Base-by-base conservation (phyloP, 164 flowering plant species). In the Sextonia rubra region DNA sequence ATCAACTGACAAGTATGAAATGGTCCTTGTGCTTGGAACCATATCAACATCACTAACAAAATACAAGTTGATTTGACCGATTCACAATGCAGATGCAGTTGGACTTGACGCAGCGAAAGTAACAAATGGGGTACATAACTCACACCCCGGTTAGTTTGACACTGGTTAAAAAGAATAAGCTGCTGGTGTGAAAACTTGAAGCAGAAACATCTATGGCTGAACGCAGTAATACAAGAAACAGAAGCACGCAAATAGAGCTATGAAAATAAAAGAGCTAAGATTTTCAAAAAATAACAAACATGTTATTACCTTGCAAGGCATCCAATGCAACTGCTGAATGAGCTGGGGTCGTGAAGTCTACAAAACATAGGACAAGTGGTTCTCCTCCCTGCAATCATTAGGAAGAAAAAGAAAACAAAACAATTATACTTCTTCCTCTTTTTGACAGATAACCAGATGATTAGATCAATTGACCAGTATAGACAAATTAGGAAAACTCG, bases 311-410 rank as follows among this genome's bases (percentile, higher is more conserved):
- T 88, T 91, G 97, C 78, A 94, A 83, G 24, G 97, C 96, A 75
- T 86, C 89, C 90, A 89, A 75, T 9, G 99, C 94, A 60, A 92
- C 86, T 18, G 97, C 93, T 47, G 99, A 97, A 83, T 87, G 89
- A 15, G 88, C 87, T 44, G 99, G 89, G 75, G 80, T 89, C 23
- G 74, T 72, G 81, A 94, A 92, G 80, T 92, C 98, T 73, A 92
- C 98, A 87, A 94, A 94, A 82, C 98, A 90, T 32, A 94, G 90
- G 60, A 92, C 83, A 65, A 92, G 74, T 9, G 93, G 91, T 67
- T 90, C 95, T 68, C 95, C 93, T 22, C 97, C 97, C 97, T 92
- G 89, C 82, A 86, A 47, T 48, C 8, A 14, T 15, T 7, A 26
- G 47, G 23, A 3, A 30, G 23, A 47, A 47, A 37, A 52, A 58